phyloP scores from a whole-genome alignment of 2,329 filamentous ascomycete genomes.

The Aspergillus phoenicis region DNA sequence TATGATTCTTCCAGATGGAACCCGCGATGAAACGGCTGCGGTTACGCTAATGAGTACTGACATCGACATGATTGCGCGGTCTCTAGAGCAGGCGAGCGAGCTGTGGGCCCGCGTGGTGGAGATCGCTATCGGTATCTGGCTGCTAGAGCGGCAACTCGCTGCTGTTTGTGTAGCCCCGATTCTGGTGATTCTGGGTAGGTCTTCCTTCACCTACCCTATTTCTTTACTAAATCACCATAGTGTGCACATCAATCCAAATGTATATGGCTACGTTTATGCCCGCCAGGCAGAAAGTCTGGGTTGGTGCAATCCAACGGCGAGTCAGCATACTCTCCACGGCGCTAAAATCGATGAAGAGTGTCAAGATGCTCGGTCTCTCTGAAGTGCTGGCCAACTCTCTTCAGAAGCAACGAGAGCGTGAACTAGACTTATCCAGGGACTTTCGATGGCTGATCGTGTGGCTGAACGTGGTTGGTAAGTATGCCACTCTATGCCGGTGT shows the following conservation, averaged over 20 bases:
- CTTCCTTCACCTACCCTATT: background rate
- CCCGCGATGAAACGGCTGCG: background rate
- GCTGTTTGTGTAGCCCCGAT: constrained; percentile 2
- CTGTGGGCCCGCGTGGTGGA: constrained; percentile 10
- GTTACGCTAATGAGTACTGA: constrained; percentile 12
- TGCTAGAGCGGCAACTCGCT: constrained; percentile 10
- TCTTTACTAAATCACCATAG: background rate
- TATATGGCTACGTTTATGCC: constrained; percentile 8
- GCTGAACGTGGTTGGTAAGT: constrained; percentile 8
- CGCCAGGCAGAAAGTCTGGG: constrained; percentile 2
- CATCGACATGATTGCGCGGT: constrained; percentile 8
- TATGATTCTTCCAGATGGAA: background rate
- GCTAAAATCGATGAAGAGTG: constrained; percentile 6
- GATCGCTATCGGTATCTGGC: constrained; percentile 6
- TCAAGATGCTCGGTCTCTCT: constrained; percentile 5
- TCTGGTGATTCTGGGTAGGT: constrained; percentile 3
- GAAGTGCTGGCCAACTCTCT: background rate
- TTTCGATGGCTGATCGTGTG: constrained; percentile 9
- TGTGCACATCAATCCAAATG: constrained; percentile 5
- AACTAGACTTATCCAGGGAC: background rate
- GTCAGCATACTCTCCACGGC: constrained; percentile 1
- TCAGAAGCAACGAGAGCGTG: background rate
- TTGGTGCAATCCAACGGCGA: background rate
- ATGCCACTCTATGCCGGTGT: too few relatives aligned
- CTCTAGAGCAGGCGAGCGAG: constrained; percentile 1